phyloP scores from a whole-genome alignment of 257 asterid genomes.

The Solanum stenotomum region DNA sequence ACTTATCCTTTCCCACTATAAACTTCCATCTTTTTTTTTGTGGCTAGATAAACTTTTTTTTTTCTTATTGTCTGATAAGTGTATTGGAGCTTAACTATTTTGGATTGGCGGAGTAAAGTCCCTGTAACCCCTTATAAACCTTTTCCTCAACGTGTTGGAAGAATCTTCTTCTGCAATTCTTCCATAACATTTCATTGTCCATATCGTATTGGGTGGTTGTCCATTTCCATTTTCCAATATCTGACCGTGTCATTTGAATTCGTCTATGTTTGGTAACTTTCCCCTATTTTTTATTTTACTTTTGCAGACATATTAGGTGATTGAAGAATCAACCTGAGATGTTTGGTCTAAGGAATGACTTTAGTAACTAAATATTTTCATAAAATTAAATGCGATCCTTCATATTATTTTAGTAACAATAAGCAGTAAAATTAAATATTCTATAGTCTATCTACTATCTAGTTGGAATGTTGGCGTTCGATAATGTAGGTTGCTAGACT shows the following conservation, averaged over 20 bases:
- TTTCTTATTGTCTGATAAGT: too few species aligned
- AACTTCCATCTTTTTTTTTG: not conserved
- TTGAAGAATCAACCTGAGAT: not conserved
- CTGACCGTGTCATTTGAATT: not conserved
- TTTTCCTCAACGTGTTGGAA: not conserved
- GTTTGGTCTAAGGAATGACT: not conserved
- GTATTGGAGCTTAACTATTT: not conserved
- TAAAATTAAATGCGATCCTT: not conserved
- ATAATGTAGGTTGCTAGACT: not conserved
- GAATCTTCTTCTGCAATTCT: not conserved
- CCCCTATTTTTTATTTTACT: not conserved
- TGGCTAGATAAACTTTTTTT: not conserved
- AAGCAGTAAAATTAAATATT: too few species aligned
- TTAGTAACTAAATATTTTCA: not conserved
- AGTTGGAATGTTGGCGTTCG: not conserved
- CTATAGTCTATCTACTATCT: not conserved
- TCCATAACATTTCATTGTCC: not conserved
- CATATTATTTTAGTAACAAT: not conserved
- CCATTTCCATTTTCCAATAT: not conserved
- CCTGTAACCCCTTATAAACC: rapidly evolving
- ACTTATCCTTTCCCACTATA: not conserved
- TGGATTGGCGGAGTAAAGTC: rapidly evolving
- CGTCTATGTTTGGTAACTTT: not conserved
- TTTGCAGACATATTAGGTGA: not conserved
- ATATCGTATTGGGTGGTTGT: not conserved